Evolutionary conservation across 768 basidiomycete genomes (phyloP).

Genomic region (Russula compacta): DNA sequence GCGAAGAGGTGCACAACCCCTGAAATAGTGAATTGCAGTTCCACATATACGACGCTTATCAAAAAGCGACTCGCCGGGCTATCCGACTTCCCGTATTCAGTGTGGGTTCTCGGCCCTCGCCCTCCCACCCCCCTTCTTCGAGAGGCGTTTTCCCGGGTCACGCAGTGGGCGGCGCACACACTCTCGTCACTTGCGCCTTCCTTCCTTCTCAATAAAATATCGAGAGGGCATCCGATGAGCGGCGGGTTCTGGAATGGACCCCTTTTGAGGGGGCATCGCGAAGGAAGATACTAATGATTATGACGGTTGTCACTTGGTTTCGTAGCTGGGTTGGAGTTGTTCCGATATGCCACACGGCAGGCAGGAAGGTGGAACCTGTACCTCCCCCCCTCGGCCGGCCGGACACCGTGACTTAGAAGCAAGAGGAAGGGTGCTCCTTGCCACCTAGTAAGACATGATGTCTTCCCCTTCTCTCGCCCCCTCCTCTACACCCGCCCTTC

Average conservation of each 20-base stretch:
- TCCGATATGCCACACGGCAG: neutral
- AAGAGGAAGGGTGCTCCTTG: neutral
- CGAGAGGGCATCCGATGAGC: conserved; percentile 1
- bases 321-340: neutral
- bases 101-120: neutral
- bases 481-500: neutral
- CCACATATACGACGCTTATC: neutral
- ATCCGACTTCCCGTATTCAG: conserved; percentile 1
- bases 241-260: conserved; percentile 1
- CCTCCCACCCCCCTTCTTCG: too few species aligned
- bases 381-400: neutral
- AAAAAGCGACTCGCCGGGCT: neutral
- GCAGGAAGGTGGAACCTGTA: neutral
- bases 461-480: neutral
- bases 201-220: neutral
- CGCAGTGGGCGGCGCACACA: neutral
- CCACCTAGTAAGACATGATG: neutral
- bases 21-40: neutral
- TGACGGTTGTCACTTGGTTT: neutral
- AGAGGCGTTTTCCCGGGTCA: neutral
- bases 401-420: neutral
- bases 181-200: neutral
- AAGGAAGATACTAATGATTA: neutral
- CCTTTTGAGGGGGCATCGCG: neutral
- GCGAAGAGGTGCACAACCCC: neutral